Percentiles rank a stretch among this genome's conserved stretches.
These are phyloP conservation scores for Monosporozyma solicola DNA, from an alignment of 805 yeast species.

Conservation along the genomic window DNA sequence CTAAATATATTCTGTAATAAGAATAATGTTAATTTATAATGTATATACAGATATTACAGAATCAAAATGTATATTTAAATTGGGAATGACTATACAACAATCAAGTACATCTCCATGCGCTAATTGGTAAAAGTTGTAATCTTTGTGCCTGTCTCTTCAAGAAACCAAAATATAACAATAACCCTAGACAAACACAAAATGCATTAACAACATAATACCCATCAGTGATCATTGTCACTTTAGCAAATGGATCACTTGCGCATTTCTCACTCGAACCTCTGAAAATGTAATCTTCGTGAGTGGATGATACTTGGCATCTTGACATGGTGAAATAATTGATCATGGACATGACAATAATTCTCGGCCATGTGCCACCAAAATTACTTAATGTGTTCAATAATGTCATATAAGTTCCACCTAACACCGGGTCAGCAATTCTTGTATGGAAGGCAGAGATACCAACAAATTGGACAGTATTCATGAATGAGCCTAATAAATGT, in stretches of 20 bases:
- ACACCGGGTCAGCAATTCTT: slow-evolving; percentile 85
- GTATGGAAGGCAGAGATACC: slow-evolving; percentile 93
- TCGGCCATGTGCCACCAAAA: slow-evolving; percentile 97
- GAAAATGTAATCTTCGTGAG: slow-evolving; percentile 5
- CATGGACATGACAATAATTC: slow-evolving; percentile 64
- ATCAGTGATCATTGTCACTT: slow-evolving; percentile 48
- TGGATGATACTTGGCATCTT: slow-evolving; percentile 38
- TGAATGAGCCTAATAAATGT: slow-evolving; percentile 79
- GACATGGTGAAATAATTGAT: slow-evolving; percentile 73
- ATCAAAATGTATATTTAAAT: background rate
- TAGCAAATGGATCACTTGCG: slow-evolving; percentile 39
- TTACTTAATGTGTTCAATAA: slow-evolving; percentile 85
- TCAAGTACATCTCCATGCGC: slow-evolving; percentile 55
- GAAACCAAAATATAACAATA: slow-evolving; percentile 54
- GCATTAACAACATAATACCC: slow-evolving; percentile 79
- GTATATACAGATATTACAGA: background rate
- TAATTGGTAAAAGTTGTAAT: slow-evolving; percentile 63
- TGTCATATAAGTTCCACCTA: slow-evolving; percentile 98
- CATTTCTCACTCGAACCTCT: slow-evolving; percentile 12
- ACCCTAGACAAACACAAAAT: slow-evolving; percentile 61
- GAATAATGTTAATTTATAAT: background rate
- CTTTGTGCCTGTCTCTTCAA: slow-evolving; percentile 51
- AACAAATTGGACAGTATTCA: slow-evolving; percentile 93
- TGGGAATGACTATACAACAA: background rate
- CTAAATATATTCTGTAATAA: background rate